Evolutionary conservation across 176 grass and related monocot genomes (phyloP).

Genomic region (Bolboschoenus planiculmis): DNA sequence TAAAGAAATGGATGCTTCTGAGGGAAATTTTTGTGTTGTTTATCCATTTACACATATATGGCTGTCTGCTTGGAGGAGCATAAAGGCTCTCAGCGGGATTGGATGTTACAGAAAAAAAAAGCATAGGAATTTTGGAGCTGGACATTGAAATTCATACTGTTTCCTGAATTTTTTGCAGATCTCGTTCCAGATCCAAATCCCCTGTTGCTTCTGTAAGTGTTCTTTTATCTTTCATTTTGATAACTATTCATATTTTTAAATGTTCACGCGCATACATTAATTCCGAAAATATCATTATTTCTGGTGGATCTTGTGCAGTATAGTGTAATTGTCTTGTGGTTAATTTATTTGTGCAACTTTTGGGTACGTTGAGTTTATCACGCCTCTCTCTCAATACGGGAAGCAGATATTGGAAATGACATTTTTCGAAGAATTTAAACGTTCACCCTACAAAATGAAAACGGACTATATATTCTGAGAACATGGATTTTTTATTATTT

Average conservation of each 20-base stretch:
- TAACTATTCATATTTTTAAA: background rate
- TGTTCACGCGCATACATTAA: background rate
- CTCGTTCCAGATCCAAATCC: constrained; percentile 18
- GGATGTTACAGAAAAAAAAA: background rate
- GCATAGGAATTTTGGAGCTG: background rate
- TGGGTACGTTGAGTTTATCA: too few species aligned
- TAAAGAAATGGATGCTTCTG: background rate
- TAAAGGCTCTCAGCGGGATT: background rate
- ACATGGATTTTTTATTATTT: background rate
- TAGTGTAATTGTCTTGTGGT: background rate
- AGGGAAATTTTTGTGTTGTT: background rate
- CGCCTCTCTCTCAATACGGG: too few species aligned
- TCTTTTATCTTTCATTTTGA: background rate
- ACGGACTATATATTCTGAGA: background rate
- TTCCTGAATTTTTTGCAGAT: constrained; percentile 24
- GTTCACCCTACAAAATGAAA: background rate
- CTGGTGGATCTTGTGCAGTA: background rate
- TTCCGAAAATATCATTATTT: background rate
- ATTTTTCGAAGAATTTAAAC: background rate
- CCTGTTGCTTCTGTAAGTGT: constrained; percentile 14
- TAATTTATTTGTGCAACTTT: background rate
- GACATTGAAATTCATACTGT: constrained; percentile 15
- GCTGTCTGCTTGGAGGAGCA: constrained; percentile 20
- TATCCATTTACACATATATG: background rate
- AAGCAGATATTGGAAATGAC: background rate